These are phyloP conservation scores for Vickermania spadyakhi DNA, from an alignment of 208 protist species.

Conservation along the genomic window DNA sequence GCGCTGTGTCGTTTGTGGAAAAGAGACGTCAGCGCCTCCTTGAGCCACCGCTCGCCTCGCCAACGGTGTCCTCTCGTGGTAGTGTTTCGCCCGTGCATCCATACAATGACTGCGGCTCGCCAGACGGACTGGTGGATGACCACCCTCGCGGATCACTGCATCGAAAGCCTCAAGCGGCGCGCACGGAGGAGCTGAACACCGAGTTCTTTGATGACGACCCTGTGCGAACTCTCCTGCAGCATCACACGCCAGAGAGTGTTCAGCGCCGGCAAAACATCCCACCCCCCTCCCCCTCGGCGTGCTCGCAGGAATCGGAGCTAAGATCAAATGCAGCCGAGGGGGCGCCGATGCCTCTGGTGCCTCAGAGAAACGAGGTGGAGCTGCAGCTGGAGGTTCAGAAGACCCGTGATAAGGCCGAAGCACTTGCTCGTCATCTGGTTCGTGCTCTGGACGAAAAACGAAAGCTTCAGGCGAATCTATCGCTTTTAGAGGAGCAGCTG, in stretches of 20 bases:
- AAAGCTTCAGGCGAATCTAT: constrained; percentile 43
- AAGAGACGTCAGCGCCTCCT: neutral
- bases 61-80: neutral
- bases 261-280: neutral
- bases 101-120: neutral
- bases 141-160: neutral
- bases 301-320: neutral
- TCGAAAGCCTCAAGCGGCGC: neutral
- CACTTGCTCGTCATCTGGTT: constrained; percentile 70
- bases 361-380: neutral
- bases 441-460: constrained; percentile 62
- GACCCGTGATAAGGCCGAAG: constrained; percentile 57
- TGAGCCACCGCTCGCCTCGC: neutral
- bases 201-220: neutral
- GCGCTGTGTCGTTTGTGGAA: neutral
- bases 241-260: no score
- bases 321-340: neutral
- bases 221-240: neutral
- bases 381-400: constrained; percentile 31
- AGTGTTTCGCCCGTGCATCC: neutral
- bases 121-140: neutral
- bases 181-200: neutral
- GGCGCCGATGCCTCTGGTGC: neutral
- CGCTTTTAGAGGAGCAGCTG: constrained; percentile 45
- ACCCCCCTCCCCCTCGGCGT: neutral